A percentile compares a stretch with the other conserved stretches of the same genome.
phyloP scores from a whole-genome alignment of 179 eudicot genomes.

The Beta macrorhiza region DNA sequence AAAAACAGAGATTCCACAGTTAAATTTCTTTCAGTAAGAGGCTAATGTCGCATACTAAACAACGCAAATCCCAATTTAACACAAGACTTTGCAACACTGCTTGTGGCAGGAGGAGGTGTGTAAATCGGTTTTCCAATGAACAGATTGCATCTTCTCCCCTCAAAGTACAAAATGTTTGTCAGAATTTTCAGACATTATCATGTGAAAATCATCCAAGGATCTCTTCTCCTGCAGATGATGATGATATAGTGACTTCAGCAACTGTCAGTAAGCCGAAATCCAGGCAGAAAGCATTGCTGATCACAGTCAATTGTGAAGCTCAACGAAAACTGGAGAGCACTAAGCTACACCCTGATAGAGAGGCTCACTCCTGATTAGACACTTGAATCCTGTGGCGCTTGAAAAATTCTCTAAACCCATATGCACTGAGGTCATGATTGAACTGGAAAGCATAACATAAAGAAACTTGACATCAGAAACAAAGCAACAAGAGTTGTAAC shows the following conservation, averaged over 20 bases:
- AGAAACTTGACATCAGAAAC: constrained; percentile 1
- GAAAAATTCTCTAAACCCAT: constrained; percentile 84
- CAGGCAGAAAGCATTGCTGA: neutral
- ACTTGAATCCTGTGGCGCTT: constrained; percentile 56
- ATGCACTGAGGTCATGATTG: constrained; percentile 67
- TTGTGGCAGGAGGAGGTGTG: neutral
- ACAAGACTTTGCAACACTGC: neutral
- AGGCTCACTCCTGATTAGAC: constrained; percentile 35
- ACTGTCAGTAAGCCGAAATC: neutral
- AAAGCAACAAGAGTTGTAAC: neutral
- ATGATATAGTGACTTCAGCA: neutral
- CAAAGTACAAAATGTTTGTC: neutral
- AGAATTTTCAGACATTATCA: neutral
- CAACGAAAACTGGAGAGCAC: neutral
- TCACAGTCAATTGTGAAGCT: neutral
- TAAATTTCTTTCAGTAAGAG: neutral
- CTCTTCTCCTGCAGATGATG: neutral
- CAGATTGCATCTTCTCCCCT: neutral
- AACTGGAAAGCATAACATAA: constrained; percentile 40
- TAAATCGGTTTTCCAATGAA: neutral
- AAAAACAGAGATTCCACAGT: neutral
- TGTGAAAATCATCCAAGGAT: neutral
- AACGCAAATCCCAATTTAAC: neutral
- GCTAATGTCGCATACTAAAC: neutral
- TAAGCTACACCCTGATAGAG: neutral